Evolutionary conservation across 1,284 basidiomycete species (phyloP), one percentile per base, ranked within the genome.

Genomic region (Pisolithus thermaeus): DNA sequence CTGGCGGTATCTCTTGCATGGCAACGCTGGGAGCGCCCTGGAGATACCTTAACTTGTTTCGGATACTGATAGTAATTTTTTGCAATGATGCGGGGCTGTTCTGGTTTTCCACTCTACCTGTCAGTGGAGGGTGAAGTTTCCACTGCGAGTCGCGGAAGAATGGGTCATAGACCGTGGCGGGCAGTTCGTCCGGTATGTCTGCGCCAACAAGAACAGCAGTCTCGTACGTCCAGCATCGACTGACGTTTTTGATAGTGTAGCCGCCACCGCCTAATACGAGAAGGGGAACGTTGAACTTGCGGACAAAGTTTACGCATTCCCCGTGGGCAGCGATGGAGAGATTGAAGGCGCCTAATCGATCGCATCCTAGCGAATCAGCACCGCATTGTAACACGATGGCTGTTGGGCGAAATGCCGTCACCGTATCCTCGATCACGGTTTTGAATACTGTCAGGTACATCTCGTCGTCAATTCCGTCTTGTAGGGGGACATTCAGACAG

Each of bases 141-240:
- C 91, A 96, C 38, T 94, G 80, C 0, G 85, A 85, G 53, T 96
- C 93, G 9, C 84, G 83, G 70, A 98, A 99, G 71, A 95, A 98
- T 2, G 88, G 80, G 64, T 97, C 91, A 70, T 97, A 99, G 1
- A 92, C 84, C 7, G 94, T 98, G 9, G 75, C 73, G 0, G 96
- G 96, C 5, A 99, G 81, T 52, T 88, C 84, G 68, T 96, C 88
- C 0, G 93, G 86, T 12, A 99, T 81, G 16, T 80, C 73, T 1
- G 87, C 83, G 16, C 92, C 90, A 25, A 95, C 85, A 16, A 95
- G 79, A 0, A 99, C 89, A 5, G 92, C 87, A 0, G 97, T 99
- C 70, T 99, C 96, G 74, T 98, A 97, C 9, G 96, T 89, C 96
- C 96, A 99, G 66, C 96, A 98, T n/a, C 96, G 82, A 41, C 91